Percentiles rank a stretch among this genome's conserved stretches.
phyloP scores from a whole-genome alignment of 2,329 filamentous ascomycete genomes.

The Erysiphe pulchra region DNA sequence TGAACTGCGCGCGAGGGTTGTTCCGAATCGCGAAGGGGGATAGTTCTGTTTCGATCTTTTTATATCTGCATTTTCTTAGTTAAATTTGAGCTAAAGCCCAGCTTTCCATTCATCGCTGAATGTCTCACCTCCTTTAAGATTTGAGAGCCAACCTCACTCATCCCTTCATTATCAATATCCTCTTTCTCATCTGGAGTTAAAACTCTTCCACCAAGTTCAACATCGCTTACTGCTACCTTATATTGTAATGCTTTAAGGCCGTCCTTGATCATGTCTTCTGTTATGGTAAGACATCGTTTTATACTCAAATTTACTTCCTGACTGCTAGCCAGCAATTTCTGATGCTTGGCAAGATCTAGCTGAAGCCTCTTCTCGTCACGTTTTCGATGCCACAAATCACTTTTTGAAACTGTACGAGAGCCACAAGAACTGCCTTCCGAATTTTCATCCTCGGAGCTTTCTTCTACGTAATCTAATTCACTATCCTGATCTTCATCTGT shows the following conservation, averaged over 20 bases:
- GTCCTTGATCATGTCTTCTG: slow-evolving; percentile 72
- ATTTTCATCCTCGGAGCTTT: slow-evolving; percentile 24
- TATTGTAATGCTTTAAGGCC: slow-evolving; percentile 73
- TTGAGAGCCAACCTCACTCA: slow-evolving; percentile 9
- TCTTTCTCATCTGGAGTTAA: slow-evolving; percentile 40
- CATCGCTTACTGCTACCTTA: slow-evolving; percentile 49
- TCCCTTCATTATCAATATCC: slow-evolving; percentile 10
- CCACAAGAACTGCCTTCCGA: slow-evolving; percentile 13
- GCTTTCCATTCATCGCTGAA: slow-evolving; percentile 6
- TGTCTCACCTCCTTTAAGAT: slow-evolving; percentile 10
- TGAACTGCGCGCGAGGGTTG: too few species aligned
- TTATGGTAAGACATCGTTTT: slow-evolving; percentile 69
- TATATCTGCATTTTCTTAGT: too few species aligned
- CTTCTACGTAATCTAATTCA: slow-evolving; percentile 18
- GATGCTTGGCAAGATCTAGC: slow-evolving; percentile 67
- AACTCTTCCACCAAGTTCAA: slow-evolving; percentile 59
- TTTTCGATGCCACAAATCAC: slow-evolving; percentile 29
- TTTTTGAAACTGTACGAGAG: slow-evolving; percentile 17
- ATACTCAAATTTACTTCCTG: slow-evolving; percentile 92
- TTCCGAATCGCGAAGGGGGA: too few species aligned
- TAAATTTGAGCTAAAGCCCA: not conserved
- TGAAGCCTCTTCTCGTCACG: slow-evolving; percentile 64
- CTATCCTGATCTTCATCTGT: slow-evolving; percentile 21
- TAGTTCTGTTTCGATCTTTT: too few species aligned
- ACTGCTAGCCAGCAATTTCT: slow-evolving; percentile 65